phyloP scores from a whole-genome alignment of 2,329 filamentous ascomycete species.

The Chaetomium olivaceum region DNA sequence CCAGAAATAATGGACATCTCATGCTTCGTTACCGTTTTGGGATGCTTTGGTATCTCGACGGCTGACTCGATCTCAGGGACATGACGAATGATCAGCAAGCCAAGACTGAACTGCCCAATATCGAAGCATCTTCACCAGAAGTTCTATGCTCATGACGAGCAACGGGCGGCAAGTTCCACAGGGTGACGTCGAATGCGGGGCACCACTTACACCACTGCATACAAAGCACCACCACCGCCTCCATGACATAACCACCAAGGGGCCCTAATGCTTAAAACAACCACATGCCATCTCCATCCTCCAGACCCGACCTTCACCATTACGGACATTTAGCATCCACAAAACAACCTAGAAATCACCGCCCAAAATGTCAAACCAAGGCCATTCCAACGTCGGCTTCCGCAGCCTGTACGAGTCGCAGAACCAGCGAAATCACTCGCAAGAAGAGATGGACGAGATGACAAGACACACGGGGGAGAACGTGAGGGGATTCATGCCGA shows the following conservation, averaged over 20 bases:
- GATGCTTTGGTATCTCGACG: too few relatives aligned
- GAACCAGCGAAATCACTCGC: conserved; percentile 26
- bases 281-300: neutral
- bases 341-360: neutral
- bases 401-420: conserved; percentile 26
- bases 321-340: neutral
- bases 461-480: conserved; percentile 27
- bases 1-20: too few relatives aligned
- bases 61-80: too few relatives aligned
- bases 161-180: neutral
- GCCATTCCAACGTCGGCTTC: conserved; percentile 28
- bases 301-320: neutral
- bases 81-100: neutral
- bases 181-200: conserved; percentile 6
- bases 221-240: neutral
- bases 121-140: neutral
- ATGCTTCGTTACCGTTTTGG: too few relatives aligned
- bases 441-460: conserved; percentile 25
- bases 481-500: conserved; percentile 27
- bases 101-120: neutral
- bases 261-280: neutral
- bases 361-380: conserved; percentile 23
- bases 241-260: conserved; percentile 13
- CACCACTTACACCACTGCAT: neutral
- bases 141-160: neutral